These are phyloP conservation scores for Selenicereus undatus DNA, from an alignment of 148 eudicot species.

Conservation along the genomic window DNA sequence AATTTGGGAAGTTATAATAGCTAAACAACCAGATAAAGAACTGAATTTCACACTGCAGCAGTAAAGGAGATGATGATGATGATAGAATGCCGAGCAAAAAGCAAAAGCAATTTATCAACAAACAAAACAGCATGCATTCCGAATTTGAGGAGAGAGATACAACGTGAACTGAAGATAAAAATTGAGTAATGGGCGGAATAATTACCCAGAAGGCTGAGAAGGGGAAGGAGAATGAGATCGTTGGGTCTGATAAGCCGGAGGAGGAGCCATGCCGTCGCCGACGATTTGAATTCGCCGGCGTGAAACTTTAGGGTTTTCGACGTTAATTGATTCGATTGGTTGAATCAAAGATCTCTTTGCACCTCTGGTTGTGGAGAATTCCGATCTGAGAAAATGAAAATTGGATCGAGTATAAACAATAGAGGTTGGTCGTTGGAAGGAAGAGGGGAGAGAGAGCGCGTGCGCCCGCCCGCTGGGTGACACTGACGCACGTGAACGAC, in stretches of 20 bases:
- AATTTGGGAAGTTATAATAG: not conserved
- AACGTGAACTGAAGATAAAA: not conserved
- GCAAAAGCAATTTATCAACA: not conserved
- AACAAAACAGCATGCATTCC: not conserved
- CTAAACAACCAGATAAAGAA: not conserved
- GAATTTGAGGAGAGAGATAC: not conserved
- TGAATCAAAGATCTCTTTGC: not conserved
- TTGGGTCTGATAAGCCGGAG: slow-evolving; percentile 54
- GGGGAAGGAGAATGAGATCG: slow-evolving; percentile 88
- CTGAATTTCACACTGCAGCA: not conserved
- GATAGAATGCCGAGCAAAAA: not conserved
- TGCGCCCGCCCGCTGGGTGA: not conserved
- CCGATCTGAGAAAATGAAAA: slow-evolving; percentile 9
- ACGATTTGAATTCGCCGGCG: slow-evolving; percentile 24
- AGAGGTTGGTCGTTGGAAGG: not conserved
- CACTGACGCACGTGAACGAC: too few relatives aligned
- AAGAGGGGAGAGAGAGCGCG: not conserved
- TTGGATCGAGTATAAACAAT: not conserved
- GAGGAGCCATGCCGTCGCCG: slow-evolving; percentile 56
- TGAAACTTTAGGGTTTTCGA: slow-evolving; percentile 9
- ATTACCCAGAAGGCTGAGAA: slow-evolving; percentile 92
- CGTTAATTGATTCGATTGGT: not conserved
- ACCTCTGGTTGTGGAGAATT: not conserved
- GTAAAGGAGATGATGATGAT: too few relatives aligned
- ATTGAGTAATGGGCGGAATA: not conserved